Conservation (phyloP, 768 basidiomycete species). For the Amanita exitialis region DNA sequence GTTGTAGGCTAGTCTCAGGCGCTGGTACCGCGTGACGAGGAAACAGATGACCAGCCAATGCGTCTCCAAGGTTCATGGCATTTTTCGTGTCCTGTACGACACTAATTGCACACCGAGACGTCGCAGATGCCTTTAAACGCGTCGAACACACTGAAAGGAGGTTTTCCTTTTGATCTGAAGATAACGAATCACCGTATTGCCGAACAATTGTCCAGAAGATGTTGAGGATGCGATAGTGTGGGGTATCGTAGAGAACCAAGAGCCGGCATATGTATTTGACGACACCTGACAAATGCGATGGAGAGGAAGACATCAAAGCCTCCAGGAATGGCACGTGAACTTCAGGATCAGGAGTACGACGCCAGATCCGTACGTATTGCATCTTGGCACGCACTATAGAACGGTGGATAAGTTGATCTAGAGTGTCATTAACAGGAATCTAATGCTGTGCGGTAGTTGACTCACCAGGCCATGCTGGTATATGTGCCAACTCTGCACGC, state of each 20-base stretch:
- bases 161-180: background rate
- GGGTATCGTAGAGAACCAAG: slow-evolving; percentile 21
- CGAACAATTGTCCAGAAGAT: slow-evolving; percentile 13
- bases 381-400: slow-evolving; percentile 23
- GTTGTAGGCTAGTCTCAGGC: slow-evolving; percentile 7
- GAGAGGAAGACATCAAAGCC: slow-evolving; percentile 23
- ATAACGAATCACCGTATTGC: background rate
- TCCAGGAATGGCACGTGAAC: slow-evolving; percentile 39
- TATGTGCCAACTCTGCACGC: slow-evolving; percentile 30
- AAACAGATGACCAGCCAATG: slow-evolving; percentile 16
- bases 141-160: background rate
- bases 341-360: slow-evolving; percentile 25
- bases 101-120: background rate
- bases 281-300: slow-evolving; percentile 17
- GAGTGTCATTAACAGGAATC: background rate
- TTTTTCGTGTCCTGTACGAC: slow-evolving; percentile 5
- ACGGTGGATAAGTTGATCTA: slow-evolving; percentile 12
- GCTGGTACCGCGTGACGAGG: slow-evolving; percentile 12
- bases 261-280: slow-evolving; percentile 26
- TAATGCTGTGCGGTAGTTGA: background rate
- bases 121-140: background rate
- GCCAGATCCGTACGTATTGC: slow-evolving; percentile 31
- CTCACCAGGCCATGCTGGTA: slow-evolving; percentile 14
- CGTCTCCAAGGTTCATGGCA: slow-evolving; percentile 10
- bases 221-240: slow-evolving; percentile 23